Evolutionary conservation across 768 basidiomycete genomes (phyloP).

Genomic region (Strobilomyces echinocephalus): DNA sequence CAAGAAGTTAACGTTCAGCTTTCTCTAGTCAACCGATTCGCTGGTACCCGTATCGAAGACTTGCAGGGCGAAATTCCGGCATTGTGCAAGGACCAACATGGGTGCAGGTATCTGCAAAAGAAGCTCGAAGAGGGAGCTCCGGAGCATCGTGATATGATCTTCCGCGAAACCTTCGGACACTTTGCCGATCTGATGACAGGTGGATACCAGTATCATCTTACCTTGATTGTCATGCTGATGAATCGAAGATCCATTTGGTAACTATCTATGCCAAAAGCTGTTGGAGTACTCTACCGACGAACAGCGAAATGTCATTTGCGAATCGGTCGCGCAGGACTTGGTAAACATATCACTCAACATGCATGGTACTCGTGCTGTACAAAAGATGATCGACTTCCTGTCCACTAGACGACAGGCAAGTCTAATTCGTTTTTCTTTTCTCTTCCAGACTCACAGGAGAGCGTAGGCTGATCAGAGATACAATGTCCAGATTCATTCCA

Average conservation of each 20-base stretch:
- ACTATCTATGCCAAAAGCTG: slow-evolving; percentile 97
- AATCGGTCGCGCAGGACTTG: slow-evolving; percentile 94
- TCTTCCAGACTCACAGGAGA: slow-evolving; percentile 51
- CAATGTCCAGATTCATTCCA: slow-evolving; percentile 90
- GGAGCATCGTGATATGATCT: slow-evolving; percentile 99
- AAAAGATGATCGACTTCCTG: slow-evolving; percentile 99
- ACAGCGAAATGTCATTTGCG: slow-evolving; percentile 93
- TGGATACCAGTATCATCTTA: slow-evolving; percentile 30
- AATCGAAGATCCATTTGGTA: slow-evolving; percentile 87
- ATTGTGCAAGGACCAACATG: slow-evolving; percentile 98
- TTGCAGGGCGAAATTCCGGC: slow-evolving; percentile 90
- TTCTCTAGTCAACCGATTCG: slow-evolving; percentile 84
- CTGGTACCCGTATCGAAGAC: slow-evolving; percentile 93
- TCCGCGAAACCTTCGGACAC: slow-evolving; percentile 95
- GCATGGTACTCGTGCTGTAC: slow-evolving; percentile 98
- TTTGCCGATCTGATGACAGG: slow-evolving; percentile 99
- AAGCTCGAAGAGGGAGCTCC: slow-evolving; percentile 94
- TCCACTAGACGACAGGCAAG: slow-evolving; percentile 90
- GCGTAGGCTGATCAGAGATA: slow-evolving; percentile 76
- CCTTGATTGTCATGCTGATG: slow-evolving; percentile 1
- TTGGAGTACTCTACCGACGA: slow-evolving; percentile 97
- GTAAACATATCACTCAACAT: slow-evolving; percentile 99
- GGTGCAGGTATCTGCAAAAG: slow-evolving; percentile 97
- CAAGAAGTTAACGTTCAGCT: not conserved
- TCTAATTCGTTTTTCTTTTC: slow-evolving; percentile 32